A percentile compares a stretch with the other conserved stretches of the same genome.
Evolutionary conservation across 2,329 filamentous ascomycete species (phyloP).

Genomic region (Penicillium expansum): DNA sequence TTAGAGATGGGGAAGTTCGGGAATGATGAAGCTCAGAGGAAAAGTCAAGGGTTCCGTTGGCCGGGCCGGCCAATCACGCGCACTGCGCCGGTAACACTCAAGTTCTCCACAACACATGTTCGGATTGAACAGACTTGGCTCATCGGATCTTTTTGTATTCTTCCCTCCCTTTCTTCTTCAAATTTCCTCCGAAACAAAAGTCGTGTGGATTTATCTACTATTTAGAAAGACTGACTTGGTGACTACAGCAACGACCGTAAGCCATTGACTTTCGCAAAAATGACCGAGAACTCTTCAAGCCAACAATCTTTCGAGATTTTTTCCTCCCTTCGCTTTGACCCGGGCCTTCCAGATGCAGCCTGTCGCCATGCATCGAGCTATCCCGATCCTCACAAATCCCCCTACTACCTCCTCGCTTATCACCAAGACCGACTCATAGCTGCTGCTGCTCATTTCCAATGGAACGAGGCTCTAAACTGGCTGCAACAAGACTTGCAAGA

Average conservation of each 20-base stretch:
- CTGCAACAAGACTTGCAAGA: slow-evolving; percentile 31
- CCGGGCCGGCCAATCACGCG: slow-evolving; percentile 33
- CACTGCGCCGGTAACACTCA: slow-evolving; percentile 15
- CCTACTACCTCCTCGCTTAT: slow-evolving; percentile 75
- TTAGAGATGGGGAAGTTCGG: slow-evolving; percentile 27
- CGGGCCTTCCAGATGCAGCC: slow-evolving; percentile 46
- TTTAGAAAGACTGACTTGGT: slow-evolving; percentile 7
- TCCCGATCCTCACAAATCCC: slow-evolving; percentile 48
- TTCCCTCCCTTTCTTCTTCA: slow-evolving; percentile 17
- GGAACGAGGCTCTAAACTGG: slow-evolving; percentile 35
- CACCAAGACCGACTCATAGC: slow-evolving; percentile 76
- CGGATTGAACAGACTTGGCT: slow-evolving; percentile 7
- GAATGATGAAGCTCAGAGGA: slow-evolving; percentile 31
- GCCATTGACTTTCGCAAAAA: slow-evolving; percentile 5
- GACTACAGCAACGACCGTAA: slow-evolving; percentile 23
- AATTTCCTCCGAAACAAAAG: not conserved
- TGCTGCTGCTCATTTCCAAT: slow-evolving; percentile 52
- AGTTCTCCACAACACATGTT: slow-evolving; percentile 22
- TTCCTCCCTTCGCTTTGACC: slow-evolving; percentile 71
- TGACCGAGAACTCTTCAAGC: slow-evolving; percentile 11
- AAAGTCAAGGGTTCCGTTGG: slow-evolving; percentile 36
- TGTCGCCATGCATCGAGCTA: slow-evolving; percentile 33
- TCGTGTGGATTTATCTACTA: not conserved
- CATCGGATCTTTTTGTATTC: slow-evolving; percentile 12
- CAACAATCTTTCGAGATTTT: slow-evolving; percentile 57